Conservation (phyloP, 2,329 filamentous ascomycete species). For the Xylaria sp. region DNA sequence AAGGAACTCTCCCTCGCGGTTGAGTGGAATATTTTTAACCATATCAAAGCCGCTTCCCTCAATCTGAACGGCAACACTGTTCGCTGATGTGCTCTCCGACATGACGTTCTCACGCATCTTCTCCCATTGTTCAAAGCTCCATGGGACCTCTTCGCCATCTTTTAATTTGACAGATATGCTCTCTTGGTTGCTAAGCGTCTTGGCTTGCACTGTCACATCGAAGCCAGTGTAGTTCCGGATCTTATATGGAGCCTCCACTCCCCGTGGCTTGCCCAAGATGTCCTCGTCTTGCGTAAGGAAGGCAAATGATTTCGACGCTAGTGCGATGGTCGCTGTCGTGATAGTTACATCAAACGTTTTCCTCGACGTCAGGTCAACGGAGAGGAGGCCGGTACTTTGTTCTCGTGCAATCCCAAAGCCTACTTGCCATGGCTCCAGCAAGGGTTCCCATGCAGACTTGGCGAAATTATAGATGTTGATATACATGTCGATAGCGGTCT, state of each 20-base stretch:
- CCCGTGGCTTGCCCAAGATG: slow-evolving; percentile 89
- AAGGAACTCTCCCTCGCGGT: slow-evolving; percentile 90
- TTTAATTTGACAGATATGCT: slow-evolving; percentile 76
- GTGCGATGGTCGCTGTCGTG: slow-evolving; percentile 90
- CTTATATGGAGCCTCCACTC: slow-evolving; percentile 88
- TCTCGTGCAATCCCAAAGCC: slow-evolving; percentile 87
- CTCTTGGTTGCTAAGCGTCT: slow-evolving; percentile 64
- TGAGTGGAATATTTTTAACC: slow-evolving; percentile 85
- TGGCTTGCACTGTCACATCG: slow-evolving; percentile 82
- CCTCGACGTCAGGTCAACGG: slow-evolving; percentile 84
- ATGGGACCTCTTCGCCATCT: slow-evolving; percentile 90
- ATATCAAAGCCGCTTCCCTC: slow-evolving; percentile 95
- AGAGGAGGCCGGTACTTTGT: slow-evolving; percentile 74
- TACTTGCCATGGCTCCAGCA: slow-evolving; percentile 96
- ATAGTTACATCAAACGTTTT: slow-evolving; percentile 91
- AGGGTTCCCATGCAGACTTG: slow-evolving; percentile 96
- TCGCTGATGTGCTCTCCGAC: slow-evolving; percentile 78
- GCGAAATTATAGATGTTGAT: slow-evolving; percentile 99
- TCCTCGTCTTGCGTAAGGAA: slow-evolving; percentile 90
- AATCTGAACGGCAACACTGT: slow-evolving; percentile 77
- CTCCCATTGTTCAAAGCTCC: slow-evolving; percentile 96
- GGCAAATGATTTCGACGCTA: slow-evolving; percentile 90
- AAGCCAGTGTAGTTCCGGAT: slow-evolving; percentile 97
- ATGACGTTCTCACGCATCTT: slow-evolving; percentile 94
- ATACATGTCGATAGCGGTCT: slow-evolving; percentile 90